Percentiles rank a stretch among this genome's conserved stretches.
phyloP scores from a whole-genome alignment of 1,284 basidiomycete species.

The Microbotryum saponariae region DNA sequence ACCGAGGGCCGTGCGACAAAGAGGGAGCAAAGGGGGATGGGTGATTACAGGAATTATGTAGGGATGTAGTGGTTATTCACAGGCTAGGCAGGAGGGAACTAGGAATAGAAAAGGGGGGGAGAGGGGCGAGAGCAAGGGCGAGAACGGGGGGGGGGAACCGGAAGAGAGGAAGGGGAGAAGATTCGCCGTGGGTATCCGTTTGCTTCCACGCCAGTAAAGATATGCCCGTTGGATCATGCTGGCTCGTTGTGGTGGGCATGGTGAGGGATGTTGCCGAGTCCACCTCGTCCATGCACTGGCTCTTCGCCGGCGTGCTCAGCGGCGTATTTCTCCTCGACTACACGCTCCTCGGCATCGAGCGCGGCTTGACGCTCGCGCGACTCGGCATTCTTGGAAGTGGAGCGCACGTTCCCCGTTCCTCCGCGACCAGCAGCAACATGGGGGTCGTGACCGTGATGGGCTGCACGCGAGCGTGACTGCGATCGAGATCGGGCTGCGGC shows the following conservation, averaged over 20 bases:
- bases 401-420: slow-evolving; percentile 22
- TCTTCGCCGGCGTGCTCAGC: slow-evolving; percentile 15
- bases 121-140: no score
- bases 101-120: no score
- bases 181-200: no score
- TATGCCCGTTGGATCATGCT: no score
- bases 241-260: slow-evolving; percentile 1
- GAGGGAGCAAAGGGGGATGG: no score
- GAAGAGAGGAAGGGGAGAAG: no score
- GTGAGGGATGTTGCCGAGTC: slow-evolving; percentile 17
- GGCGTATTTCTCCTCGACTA: slow-evolving; percentile 12
- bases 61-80: no score
- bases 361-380: slow-evolving; percentile 7
- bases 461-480: slow-evolving; percentile 16
- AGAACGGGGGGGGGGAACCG: no score
- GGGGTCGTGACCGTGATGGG: slow-evolving; percentile 22
- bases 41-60: no score
- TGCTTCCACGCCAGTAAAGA: no score
- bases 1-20: no score
- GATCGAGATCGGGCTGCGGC: slow-evolving; percentile 26
- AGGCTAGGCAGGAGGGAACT: no score
- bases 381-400: slow-evolving; percentile 3
- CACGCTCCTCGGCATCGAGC: slow-evolving; percentile 10
- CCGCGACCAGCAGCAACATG: slow-evolving; percentile 19
- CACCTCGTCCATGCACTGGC: slow-evolving; percentile 16